Conservation (phyloP, 768 basidiomycete species). For the Nidula microcarpa region DNA sequence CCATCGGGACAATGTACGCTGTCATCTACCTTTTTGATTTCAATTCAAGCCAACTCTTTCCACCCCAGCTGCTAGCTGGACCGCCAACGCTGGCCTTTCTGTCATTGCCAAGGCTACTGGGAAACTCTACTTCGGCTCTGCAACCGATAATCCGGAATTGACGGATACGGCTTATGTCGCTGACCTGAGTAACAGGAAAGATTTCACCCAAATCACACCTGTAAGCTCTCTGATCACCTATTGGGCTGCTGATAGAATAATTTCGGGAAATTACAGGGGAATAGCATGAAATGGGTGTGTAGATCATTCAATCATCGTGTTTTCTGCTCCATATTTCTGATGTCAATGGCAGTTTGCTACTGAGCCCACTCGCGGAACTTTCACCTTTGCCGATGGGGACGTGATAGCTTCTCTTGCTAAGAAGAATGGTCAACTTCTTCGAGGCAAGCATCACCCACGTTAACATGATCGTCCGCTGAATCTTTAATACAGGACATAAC, state of each 20-base stretch:
- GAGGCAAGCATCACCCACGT: slow-evolving; percentile 22
- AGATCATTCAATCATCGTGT: too few species aligned
- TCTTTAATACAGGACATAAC: slow-evolving; percentile 28
- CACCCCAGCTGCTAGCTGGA: too few species aligned
- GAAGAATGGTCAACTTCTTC: slow-evolving; percentile 41
- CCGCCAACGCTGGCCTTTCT: slow-evolving; percentile 11
- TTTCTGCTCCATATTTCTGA: too few species aligned
- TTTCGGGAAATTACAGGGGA: slow-evolving; percentile 18
- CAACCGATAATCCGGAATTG: slow-evolving; percentile 46
- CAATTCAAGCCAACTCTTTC: too few species aligned
- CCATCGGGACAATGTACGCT: too few species aligned
- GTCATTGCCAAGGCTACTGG: slow-evolving; percentile 35
- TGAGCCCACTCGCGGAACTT: slow-evolving; percentile 43
- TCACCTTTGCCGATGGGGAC: slow-evolving; percentile 44
- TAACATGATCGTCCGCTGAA: neutral
- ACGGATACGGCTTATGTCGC: slow-evolving; percentile 36
- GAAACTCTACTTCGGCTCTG: slow-evolving; percentile 47
- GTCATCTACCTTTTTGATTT: too few species aligned
- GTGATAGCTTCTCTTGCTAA: slow-evolving; percentile 39
- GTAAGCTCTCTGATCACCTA: slow-evolving; percentile 11
- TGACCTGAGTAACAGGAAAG: slow-evolving; percentile 29
- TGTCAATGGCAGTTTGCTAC: slow-evolving; percentile 39
- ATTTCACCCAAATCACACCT: slow-evolving; percentile 46
- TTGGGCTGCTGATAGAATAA: neutral
- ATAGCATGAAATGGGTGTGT: slow-evolving; percentile 56